Base-by-base conservation (phyloP, 2,329 filamentous ascomycete species). In the Botrytis paeoniae region DNA sequence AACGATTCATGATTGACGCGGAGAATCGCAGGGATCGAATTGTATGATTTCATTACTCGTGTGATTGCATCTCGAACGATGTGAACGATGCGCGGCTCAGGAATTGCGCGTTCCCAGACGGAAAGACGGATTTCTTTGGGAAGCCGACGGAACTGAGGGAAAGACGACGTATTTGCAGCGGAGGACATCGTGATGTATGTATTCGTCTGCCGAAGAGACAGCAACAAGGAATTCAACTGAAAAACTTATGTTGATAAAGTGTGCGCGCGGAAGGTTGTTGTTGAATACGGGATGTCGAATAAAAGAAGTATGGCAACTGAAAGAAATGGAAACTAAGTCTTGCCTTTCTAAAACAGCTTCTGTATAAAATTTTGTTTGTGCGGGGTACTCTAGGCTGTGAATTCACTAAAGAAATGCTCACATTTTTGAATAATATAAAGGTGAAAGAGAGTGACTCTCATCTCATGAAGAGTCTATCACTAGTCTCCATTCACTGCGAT, bases 381-480 rank as follows among this genome's bases (percentile, higher is more conserved):
- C 14, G 3, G n/a, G n/a, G 14, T 54, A 18, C n/a, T 29, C 1
- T 3, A 54, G 14, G 25, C n/a, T 8, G 1, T 3, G 1, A 9
- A 29, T 18, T 54, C n/a, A 54, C n/a, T 54, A 0, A 0, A 54
- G 14, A 8, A 9, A 4, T 1, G 12, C 3, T 29, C n/a, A 29
- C 3, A 29, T 54, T 6, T 29, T 54, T 14, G 6, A 54, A 29
- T 18, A 2, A 54, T 54, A 54, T 29, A 29, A 54, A 29, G 14
- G 2, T 29, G 14, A 16, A 29, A 18, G 51, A 54, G 6, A 3
- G 14, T 4, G 6, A 18, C n/a, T 29, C 14, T 29, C n/a, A 29
- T 57, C 16, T 29, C n/a, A 54, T 29, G 2, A 8, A 29, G 14
- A 54, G 51, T 18, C 14, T 18, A 54, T 3, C 14, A 54, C 3